Base-by-base conservation (phyloP, 2,329 filamentous ascomycete species). In the Alternaria angustiovoidea region DNA sequence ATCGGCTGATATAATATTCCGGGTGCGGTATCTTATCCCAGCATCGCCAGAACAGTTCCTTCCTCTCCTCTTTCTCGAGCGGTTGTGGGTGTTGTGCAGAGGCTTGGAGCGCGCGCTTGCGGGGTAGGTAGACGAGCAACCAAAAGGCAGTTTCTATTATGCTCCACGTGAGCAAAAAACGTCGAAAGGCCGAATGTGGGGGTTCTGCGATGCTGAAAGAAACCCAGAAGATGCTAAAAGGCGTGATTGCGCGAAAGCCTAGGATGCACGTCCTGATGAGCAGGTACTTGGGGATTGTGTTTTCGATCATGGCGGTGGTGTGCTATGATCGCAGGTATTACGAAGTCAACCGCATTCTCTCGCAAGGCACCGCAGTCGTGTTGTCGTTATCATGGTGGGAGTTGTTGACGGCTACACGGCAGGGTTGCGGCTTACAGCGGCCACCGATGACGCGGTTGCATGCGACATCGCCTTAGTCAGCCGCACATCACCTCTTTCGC, bases 1-100 rank as follows among this genome's bases (percentile, higher is more conserved):
- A 92, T 61, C 82, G 81, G 49, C 79, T 81, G 42, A 92, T 65
- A 68, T 90, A 92, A 22, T 75, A 75, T 54, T 86, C 84, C 0
- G 81, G 79, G 62, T 88, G 83, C 1, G 84, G 79, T 4, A 89
- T 81, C 65, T 85, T 86, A 32, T 78, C 79, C 60, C 85, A 79
- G 75, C 87, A 88, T 39, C 82, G 82, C 51, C 82, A 75, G 70
- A 91, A 90, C 3, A 92, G 78, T 1, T 75, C 80, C 42, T 80
- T 77, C 24, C 89, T 83, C 52, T 87, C 81, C 5, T 82, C 71
- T 34, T 76, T 78, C 1, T 81, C 78, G 9, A 84, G 72, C 1
- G 77, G 65, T 7, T 78, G 75, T 1, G 86, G 86, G 72, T 87
- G 85, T 6, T 77, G 61, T 9, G 86, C 83, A 47, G 83, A 79